These are phyloP conservation scores for Chaetothyriales sp. DNA, from an alignment of 2,329 filamentous ascomycete genomes.

Conservation along the genomic window DNA sequence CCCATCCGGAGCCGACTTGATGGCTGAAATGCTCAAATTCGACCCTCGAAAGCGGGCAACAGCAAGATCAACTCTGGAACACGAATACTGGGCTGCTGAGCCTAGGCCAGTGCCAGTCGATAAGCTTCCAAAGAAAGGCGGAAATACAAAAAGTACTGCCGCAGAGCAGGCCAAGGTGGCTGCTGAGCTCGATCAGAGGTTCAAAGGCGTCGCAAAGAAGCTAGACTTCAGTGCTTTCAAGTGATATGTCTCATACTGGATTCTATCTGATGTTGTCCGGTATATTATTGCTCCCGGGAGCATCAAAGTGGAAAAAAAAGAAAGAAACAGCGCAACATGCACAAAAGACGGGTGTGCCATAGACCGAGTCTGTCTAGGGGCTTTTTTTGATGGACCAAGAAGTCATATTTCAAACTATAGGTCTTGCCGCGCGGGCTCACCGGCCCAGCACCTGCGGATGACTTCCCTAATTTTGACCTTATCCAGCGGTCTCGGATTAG, in stretches of 20 bases:
- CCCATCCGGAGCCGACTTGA: constrained; percentile 66
- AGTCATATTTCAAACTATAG: constrained; percentile 4
- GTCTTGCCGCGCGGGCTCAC: constrained; percentile 26
- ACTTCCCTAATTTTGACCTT: constrained; percentile 38
- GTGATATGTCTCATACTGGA: background rate
- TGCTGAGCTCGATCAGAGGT: constrained; percentile 50
- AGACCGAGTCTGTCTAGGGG: background rate
- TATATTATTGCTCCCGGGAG: too few relatives aligned
- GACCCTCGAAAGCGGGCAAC: constrained; percentile 77
- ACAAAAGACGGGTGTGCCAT: background rate
- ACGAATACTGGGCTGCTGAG: constrained; percentile 72
- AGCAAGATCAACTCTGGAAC: constrained; percentile 60
- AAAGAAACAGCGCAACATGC: background rate
- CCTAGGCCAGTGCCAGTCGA: constrained; percentile 70
- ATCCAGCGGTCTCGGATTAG: constrained; percentile 43
- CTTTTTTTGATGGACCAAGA: too few relatives aligned
- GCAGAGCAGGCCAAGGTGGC: constrained; percentile 67
- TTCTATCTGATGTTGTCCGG: too few relatives aligned
- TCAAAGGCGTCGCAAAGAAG: constrained; percentile 65
- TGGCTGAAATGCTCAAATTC: constrained; percentile 70
- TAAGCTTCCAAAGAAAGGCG: constrained; percentile 63
- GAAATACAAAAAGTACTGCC: constrained; percentile 52
- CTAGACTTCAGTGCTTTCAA: constrained; percentile 51
- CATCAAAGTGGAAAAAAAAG: background rate
- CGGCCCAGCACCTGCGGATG: constrained; percentile 46